Evolutionary conservation across 2,329 filamentous ascomycete species (phyloP).

Genomic region (Chaetomiaceae sp.): DNA sequence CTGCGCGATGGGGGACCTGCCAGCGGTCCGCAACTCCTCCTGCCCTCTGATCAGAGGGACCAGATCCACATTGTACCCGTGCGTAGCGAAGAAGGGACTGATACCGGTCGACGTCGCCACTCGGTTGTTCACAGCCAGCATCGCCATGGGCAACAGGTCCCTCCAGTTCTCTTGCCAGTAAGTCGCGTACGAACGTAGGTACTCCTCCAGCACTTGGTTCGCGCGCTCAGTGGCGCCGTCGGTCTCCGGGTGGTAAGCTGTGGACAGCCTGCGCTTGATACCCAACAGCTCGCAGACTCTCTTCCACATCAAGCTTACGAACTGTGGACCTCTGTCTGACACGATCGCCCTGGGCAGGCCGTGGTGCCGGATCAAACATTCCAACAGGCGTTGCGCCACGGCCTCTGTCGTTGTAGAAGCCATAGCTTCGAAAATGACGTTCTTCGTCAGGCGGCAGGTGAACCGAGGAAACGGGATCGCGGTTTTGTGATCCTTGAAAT

Average conservation of each 20-base stretch:
- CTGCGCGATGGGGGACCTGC: not conserved
- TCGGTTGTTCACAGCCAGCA: slow-evolving; percentile 8
- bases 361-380: not conserved
- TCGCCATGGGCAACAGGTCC: not conserved
- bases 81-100: not conserved
- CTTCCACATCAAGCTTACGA: not conserved
- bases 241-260: not conserved
- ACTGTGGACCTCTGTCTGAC: not conserved
- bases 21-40: not conserved
- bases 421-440: not conserved
- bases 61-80: slow-evolving; percentile 3
- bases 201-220: not conserved
- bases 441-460: slow-evolving; percentile 1
- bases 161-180: slow-evolving; percentile 5
- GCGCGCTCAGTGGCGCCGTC: slow-evolving; percentile 1
- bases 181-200: slow-evolving; percentile 1
- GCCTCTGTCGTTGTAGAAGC: not conserved
- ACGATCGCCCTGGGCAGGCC: not conserved
- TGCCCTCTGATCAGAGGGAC: not conserved
- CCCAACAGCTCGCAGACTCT: slow-evolving; percentile 1
- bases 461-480: no score
- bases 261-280: not conserved
- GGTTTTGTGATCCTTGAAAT: no score
- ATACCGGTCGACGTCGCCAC: not conserved
- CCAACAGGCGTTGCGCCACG: not conserved